A percentile compares a stretch with the other conserved stretches of the same genome.
phyloP scores from a whole-genome alignment of 139 green algal genomes.

The Chlorella sp. region DNA sequence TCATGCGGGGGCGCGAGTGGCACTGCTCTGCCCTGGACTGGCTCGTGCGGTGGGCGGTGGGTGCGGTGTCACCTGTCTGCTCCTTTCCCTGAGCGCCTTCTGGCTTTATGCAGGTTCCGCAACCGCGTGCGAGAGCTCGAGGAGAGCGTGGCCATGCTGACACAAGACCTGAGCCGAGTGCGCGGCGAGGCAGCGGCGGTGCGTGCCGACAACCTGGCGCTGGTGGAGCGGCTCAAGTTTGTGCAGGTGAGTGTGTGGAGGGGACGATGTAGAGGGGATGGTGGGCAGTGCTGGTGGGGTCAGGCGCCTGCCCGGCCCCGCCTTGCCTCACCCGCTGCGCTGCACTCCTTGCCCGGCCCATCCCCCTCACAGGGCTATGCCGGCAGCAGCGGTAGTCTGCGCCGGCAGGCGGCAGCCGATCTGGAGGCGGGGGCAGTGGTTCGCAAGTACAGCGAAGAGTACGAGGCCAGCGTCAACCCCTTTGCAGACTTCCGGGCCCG shows the following conservation, averaged over 20 bases:
- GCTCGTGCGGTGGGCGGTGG: too few relatives aligned
- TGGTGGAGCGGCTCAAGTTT: conserved; percentile 88
- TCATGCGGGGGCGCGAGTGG: too few relatives aligned
- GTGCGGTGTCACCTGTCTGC: too few relatives aligned
- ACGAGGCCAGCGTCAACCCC: conserved; percentile 90
- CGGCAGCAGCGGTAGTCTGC: not conserved
- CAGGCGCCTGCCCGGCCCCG: too few relatives aligned
- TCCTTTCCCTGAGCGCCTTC: too few relatives aligned
- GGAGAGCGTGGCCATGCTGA: conserved; percentile 44
- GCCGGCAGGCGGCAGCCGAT: conserved; percentile 41
- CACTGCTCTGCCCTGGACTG: too few relatives aligned
- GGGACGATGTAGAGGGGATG: too few relatives aligned
- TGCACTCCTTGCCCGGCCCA: not conserved
- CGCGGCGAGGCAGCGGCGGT: conserved; percentile 41
- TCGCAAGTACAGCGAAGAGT: conserved; percentile 79
- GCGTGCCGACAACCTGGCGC: conserved; percentile 87
- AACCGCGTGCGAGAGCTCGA: conserved; percentile 74
- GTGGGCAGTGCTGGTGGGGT: too few relatives aligned
- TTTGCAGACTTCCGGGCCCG: conserved; percentile 67
- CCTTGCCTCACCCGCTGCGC: too few relatives aligned
- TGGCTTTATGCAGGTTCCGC: too few relatives aligned
- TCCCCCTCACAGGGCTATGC: not conserved
- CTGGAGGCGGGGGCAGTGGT: conserved; percentile 74
- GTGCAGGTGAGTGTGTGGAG: conserved; percentile 54
- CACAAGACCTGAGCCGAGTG: conserved; percentile 42